A percentile compares a stretch with the other conserved stretches of the same genome.
Conservation (phyloP, 106 monocot genomes). For the Apostasia shenzhenica region DNA sequence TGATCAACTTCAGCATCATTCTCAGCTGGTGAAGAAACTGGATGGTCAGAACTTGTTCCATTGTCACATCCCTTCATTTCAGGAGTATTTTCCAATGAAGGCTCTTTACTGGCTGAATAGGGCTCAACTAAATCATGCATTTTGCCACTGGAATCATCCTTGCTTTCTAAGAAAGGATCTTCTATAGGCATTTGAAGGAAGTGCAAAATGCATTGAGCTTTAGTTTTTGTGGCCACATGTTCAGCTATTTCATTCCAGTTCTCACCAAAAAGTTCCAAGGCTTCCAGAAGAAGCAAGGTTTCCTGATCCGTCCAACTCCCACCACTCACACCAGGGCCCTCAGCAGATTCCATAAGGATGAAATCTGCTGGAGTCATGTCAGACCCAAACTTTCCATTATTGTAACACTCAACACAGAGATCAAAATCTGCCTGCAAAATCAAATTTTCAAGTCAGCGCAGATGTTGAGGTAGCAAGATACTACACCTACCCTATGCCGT, state of each 20-base stretch:
- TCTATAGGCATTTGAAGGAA: slow-evolving; percentile 98
- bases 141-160: slow-evolving; percentile 27
- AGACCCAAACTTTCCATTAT: slow-evolving; percentile 64
- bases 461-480: neutral
- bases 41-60: slow-evolving; percentile 12
- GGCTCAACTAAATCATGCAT: slow-evolving; percentile 15
- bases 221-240: slow-evolving; percentile 97
- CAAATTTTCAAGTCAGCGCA: neutral
- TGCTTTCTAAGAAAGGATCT: slow-evolving; percentile 59
- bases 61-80: slow-evolving; percentile 27
- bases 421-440: slow-evolving; percentile 92
- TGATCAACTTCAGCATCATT: slow-evolving; percentile 22
- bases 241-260: slow-evolving; percentile 98
- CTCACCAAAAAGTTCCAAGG: slow-evolving; percentile 78
- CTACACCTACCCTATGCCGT: too few species aligned
- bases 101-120: slow-evolving; percentile 13
- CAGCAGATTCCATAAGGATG: slow-evolving; percentile 94
- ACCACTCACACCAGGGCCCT: slow-evolving; percentile 63
- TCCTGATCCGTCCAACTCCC: slow-evolving; percentile 98
- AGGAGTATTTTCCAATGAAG: slow-evolving; percentile 11
- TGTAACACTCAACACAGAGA: slow-evolving; percentile 85
- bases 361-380: slow-evolving; percentile 87
- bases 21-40: slow-evolving; percentile 21
- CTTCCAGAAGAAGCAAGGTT: slow-evolving; percentile 92
- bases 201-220: slow-evolving; percentile 89